Evolutionary conservation across 1,139 yeast species (phyloP).

Genomic region (Pichia cactophila): DNA sequence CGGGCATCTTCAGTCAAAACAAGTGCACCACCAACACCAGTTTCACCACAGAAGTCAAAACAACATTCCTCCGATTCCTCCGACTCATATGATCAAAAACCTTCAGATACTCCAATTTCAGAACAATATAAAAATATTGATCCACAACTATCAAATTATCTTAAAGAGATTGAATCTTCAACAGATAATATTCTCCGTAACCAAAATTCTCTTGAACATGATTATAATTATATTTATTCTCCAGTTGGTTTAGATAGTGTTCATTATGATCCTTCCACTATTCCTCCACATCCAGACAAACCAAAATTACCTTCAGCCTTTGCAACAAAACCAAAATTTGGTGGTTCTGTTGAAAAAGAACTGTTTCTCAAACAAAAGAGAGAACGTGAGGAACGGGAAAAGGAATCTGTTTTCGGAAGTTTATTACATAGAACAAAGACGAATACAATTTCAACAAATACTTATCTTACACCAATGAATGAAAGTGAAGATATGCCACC

Average conservation of each 20-base stretch:
- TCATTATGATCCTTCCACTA: constrained; percentile 31
- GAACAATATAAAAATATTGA: constrained; percentile 32
- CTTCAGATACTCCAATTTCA: constrained; percentile 5
- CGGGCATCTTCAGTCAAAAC: background rate
- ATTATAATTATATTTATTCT: constrained; percentile 18
- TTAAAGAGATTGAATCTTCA: constrained; percentile 34
- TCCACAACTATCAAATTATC: constrained; percentile 52
- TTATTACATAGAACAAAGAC: constrained; percentile 24
- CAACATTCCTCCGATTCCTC: background rate
- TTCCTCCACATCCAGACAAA: constrained; percentile 41
- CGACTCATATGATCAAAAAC: background rate
- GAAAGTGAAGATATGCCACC: constrained; percentile 24
- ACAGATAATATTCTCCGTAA: constrained; percentile 18
- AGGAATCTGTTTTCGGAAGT: constrained; percentile 24
- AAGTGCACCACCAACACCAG: background rate
- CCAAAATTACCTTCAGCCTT: constrained; percentile 46
- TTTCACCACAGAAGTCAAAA: background rate
- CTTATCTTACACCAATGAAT: constrained; percentile 14
- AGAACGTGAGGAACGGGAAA: constrained; percentile 13
- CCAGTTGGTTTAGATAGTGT: constrained; percentile 19
- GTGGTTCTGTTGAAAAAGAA: constrained; percentile 24
- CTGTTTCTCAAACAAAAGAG: constrained; percentile 15
- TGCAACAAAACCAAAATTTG: constrained; percentile 23
- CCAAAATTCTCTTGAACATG: constrained; percentile 8
- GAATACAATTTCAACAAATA: constrained; percentile 13